Base-by-base conservation (phyloP, 495 filamentous ascomycete species). In the Neurospora sp. region DNA sequence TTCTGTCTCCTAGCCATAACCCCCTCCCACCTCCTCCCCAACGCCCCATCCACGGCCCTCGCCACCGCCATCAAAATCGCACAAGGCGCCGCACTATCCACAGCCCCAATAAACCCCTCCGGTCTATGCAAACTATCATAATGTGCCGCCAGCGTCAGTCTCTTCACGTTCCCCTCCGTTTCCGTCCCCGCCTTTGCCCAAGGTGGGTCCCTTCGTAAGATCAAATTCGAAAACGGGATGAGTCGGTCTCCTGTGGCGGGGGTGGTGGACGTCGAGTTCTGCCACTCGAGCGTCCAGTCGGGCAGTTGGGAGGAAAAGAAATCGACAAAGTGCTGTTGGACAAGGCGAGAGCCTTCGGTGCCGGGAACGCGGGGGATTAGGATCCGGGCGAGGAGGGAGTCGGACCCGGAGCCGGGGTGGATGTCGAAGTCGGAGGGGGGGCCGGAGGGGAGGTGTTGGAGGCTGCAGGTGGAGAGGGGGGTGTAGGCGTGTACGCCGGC, bases 41-140 rank as follows among this genome's bases (percentile, higher is more conserved):
- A 78, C 2, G 91, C 94, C 22, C 77, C 82, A 79, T 98, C 94
- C 27, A 99, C 84, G 72, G 86, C 93, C 73, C 92, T 83, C 77
- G 94, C 93, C 10, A 90, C 89, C 79, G 96, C 92, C 89, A 99
- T 86, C 65, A 99, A 84, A 82, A 98, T 92, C 0, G 96, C 96
- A 80, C 94, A 97, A 39, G 96, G 94, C 40, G 89, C 96, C 1
- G 96, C 96, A 75, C 93, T 97, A 76, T 99, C 96, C 35, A 90
- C 94, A 0, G 94, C 96, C 7, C 96, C 96, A 70, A 99, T 93
- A 80, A 99, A 99, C 0, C 94, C 96, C 73, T 90, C 81, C 0
- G 96, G 96, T 10, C 85, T 83, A 38, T 93, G 85, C 81, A 96
- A 91, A 79, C 89, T 93, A 76, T 99, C 96, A 82, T 97, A 99